Conservation (phyloP, 2,329 filamentous ascomycete species). For the Ophiognomonia clavigignenti-juglandacearum region DNA sequence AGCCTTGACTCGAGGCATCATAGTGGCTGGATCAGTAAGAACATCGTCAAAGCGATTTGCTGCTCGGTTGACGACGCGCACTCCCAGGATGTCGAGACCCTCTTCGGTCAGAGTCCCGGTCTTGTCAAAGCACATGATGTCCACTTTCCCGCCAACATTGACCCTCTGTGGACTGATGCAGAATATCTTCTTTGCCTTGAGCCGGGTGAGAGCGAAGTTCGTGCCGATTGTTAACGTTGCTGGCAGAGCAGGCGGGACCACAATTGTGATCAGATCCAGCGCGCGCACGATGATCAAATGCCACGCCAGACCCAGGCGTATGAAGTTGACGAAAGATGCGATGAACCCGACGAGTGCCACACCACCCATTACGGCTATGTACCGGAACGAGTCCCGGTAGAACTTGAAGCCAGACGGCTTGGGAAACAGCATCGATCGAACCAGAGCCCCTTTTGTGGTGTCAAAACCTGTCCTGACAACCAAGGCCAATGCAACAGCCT, state of each 20-base stretch:
- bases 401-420: constrained; percentile 99
- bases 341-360: constrained; percentile 84
- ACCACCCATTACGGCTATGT: constrained; percentile 92
- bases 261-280: constrained; percentile 93
- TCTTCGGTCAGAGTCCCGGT: constrained; percentile 98
- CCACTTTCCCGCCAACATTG: constrained; percentile 92
- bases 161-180: constrained; percentile 97
- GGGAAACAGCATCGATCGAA: constrained; percentile 96
- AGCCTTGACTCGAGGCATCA: constrained; percentile 43
- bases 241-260: constrained; percentile 89
- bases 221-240: constrained; percentile 95
- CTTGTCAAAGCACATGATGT: constrained; percentile 97
- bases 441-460: constrained; percentile 91
- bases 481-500: constrained; percentile 86
- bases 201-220: constrained; percentile 82
- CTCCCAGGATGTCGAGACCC: constrained; percentile 86
- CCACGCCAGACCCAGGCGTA: constrained; percentile 78
- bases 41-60: constrained; percentile 68
- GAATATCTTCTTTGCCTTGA: constrained; percentile 89
- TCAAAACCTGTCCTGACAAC: constrained; percentile 94
- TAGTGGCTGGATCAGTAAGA: constrained; percentile 57
- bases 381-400: constrained; percentile 94
- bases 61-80: constrained; percentile 67
- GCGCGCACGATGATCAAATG: constrained; percentile 89
- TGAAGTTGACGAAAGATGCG: constrained; percentile 88